phyloP scores from a whole-genome alignment of 352 stramenopile genomes.

The Phytophthora colocasiae region DNA sequence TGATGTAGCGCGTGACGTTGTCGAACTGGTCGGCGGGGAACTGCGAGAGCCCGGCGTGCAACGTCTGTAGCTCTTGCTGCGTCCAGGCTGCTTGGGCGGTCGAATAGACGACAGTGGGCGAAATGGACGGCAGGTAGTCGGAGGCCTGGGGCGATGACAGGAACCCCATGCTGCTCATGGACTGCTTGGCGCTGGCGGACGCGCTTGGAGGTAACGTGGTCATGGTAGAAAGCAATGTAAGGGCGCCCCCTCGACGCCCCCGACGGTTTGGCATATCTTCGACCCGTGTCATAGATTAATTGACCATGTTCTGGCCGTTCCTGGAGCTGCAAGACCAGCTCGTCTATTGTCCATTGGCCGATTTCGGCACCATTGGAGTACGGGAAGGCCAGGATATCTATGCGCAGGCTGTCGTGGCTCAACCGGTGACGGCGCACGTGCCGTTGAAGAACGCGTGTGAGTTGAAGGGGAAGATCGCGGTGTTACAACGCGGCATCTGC shows the following conservation, averaged over 20 bases:
- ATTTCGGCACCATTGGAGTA: slow-evolving; percentile 57
- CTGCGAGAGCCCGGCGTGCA: slow-evolving; percentile 61
- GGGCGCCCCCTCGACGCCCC: slow-evolving; percentile 14
- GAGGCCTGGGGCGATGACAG: slow-evolving; percentile 34
- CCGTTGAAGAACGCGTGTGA: slow-evolving; percentile 59
- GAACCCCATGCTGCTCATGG: slow-evolving; percentile 33
- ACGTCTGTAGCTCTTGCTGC: slow-evolving; percentile 66
- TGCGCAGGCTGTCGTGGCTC: slow-evolving; percentile 57
- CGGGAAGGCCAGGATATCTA: slow-evolving; percentile 62
- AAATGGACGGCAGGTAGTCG: slow-evolving; percentile 61
- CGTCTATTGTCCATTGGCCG: slow-evolving; percentile 71
- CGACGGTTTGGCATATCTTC: slow-evolving; percentile 22
- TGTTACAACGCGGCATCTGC: slow-evolving; percentile 73
- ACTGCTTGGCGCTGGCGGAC: slow-evolving; percentile 7
- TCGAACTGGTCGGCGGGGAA: slow-evolving; percentile 71
- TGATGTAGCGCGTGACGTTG: slow-evolving; percentile 88
- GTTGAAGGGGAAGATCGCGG: slow-evolving; percentile 59
- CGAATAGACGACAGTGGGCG: slow-evolving; percentile 67
- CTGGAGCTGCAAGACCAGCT: slow-evolving; percentile 63
- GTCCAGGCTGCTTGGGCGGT: slow-evolving; percentile 65
- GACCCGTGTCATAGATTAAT: slow-evolving; percentile 3
- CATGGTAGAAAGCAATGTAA: slow-evolving; percentile 15
- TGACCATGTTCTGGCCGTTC: slow-evolving; percentile 77
- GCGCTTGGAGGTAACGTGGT: slow-evolving; percentile 4
- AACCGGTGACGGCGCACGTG: slow-evolving; percentile 60